These are phyloP conservation scores for Yamadazyma jaroonii DNA, from an alignment of 1,139 yeast genomes.

Conservation along the genomic window DNA sequence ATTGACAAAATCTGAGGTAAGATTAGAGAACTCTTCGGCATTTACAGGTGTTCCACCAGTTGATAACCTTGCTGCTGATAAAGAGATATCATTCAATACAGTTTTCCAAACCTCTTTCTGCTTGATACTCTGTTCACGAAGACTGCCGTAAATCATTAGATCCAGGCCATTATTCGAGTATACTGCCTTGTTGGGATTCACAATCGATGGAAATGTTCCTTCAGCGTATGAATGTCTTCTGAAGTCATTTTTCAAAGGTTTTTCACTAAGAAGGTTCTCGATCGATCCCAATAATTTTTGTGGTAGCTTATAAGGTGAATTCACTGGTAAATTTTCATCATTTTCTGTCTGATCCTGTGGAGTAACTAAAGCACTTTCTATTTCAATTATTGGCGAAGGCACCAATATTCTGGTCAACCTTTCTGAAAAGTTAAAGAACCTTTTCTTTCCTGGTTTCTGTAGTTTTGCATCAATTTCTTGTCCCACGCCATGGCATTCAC, in stretches of 20 bases:
- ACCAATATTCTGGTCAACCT: conserved; percentile 8
- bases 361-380: conserved; percentile 4
- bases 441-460: neutral
- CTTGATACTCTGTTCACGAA: neutral
- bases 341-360: too few relatives aligned
- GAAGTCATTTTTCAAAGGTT: too few relatives aligned
- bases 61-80: conserved; percentile 51
- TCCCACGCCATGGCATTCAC: neutral
- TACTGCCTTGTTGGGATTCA: too few relatives aligned
- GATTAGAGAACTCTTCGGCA: conserved; percentile 19
- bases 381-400: conserved; percentile 10
- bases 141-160: neutral
- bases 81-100: conserved; percentile 45
- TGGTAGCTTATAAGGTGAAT: too few relatives aligned
- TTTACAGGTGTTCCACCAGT: conserved; percentile 33
- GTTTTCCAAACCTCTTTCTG: conserved; percentile 28
- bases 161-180: too few relatives aligned
- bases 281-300: too few relatives aligned
- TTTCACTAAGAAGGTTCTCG: too few relatives aligned
- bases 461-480: neutral
- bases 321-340: too few relatives aligned
- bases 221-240: too few relatives aligned
- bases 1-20: conserved; percentile 27
- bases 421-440: neutral
- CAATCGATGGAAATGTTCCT: too few relatives aligned